Base-by-base conservation (phyloP, 2,329 filamentous ascomycete species). In the Alternaria tenuissima region DNA sequence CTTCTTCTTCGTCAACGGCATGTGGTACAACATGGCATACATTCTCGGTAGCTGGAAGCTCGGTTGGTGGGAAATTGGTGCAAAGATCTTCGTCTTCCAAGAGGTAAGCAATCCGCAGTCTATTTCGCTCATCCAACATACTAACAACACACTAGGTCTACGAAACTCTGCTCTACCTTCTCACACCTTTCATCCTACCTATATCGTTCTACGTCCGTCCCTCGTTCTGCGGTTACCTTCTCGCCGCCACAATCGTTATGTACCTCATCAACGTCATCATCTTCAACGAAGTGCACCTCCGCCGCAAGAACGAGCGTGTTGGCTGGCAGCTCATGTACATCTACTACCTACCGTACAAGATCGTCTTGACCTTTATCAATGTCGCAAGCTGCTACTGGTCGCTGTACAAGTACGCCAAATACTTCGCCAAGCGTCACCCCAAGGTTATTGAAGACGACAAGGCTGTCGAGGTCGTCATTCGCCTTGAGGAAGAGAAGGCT, bases 1-100 rank as follows among this genome's bases (percentile, higher is more conserved):
- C 51, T 85, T 84, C 71, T 85, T 85, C 72, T 82, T 84, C 53
- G 79, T 84, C 2, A 81, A 81, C 41, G 79, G 83, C 14, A 77
- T 85, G 68, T 84, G 76, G 67, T 81, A 83, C 65, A 81, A 84
- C 63, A 69, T 83, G 64, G 65, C 69, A 4, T 85, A 85, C 55
- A 81, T 85, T 18, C 55, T 84, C 1, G 70, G 69, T 11, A 79
- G 74, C 59, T 85, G 83, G 83, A 81, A 81, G 55, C 73, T 85
- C 7, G 82, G 82, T 4, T 80, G 75, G 72, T 83, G 79, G 76
- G 83, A 85, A 62, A 61, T 85, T n/a, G 81, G 81, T 3, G 76
- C 82, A 1, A 85, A 85, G 69, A 66, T 84, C 11, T 83, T 82
- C 42, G 82, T 84, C 16, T 79, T 82, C 46, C 81, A 83, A 63